Percentiles rank a stretch among this genome's conserved stretches.
These are phyloP conservation scores for Penicillium olsonii DNA, from an alignment of 2,329 filamentous ascomycete genomes.

Conservation along the genomic window DNA sequence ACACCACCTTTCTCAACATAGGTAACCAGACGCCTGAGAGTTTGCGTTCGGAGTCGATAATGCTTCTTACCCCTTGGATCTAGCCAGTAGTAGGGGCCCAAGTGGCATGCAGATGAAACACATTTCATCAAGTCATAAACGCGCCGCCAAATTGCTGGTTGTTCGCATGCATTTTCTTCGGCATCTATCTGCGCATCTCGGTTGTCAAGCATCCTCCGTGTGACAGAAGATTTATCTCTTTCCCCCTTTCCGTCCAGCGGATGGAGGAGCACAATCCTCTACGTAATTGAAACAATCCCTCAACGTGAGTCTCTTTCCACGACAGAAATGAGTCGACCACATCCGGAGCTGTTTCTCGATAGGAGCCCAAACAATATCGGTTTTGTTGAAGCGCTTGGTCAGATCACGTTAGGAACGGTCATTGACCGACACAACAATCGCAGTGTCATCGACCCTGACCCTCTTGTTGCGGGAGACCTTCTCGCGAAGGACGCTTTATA, in stretches of 20 bases:
- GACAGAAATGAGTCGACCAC: slow-evolving; percentile 27
- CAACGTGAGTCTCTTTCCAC: slow-evolving; percentile 33
- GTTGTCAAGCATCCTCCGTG: slow-evolving; percentile 3
- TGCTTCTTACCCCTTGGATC: slow-evolving; percentile 14
- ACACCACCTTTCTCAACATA: slow-evolving; percentile 15
- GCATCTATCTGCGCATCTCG: not conserved
- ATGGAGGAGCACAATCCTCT: slow-evolving; percentile 3
- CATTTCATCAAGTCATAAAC: slow-evolving; percentile 11
- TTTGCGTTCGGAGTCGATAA: slow-evolving; percentile 10
- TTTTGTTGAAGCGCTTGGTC: slow-evolving; percentile 29
- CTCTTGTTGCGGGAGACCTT: slow-evolving; percentile 6
- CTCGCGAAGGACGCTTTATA: slow-evolving; percentile 11
- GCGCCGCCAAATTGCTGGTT: slow-evolving; percentile 2
- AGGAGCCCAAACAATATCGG: slow-evolving; percentile 30
- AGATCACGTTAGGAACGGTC: slow-evolving; percentile 30
- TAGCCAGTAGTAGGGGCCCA: slow-evolving; percentile 8
- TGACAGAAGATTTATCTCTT: slow-evolving; percentile 5
- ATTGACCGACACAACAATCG: slow-evolving; percentile 26
- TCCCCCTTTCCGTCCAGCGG: slow-evolving; percentile 6
- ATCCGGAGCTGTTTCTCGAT: slow-evolving; percentile 31
- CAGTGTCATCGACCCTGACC: slow-evolving; percentile 11
- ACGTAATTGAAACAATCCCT: slow-evolving; percentile 34
- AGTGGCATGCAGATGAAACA: not conserved
- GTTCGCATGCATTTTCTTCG: not conserved
- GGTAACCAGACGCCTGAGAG: slow-evolving; percentile 14